Base-by-base conservation (phyloP, 202 grass and related monocot species). In the Carex sylvatica region DNA sequence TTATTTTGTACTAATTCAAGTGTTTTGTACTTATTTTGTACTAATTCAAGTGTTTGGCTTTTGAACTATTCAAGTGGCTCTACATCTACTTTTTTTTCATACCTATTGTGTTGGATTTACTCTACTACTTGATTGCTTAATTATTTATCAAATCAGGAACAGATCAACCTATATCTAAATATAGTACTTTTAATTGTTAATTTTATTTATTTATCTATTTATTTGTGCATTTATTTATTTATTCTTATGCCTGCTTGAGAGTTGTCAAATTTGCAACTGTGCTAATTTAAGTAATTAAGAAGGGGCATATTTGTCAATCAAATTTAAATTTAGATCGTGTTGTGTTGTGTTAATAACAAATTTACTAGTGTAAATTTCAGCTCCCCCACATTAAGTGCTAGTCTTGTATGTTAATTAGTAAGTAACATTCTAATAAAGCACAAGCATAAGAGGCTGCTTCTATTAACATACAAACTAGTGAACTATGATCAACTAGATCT, bases 391-490 rank as follows among this genome's bases (percentile, higher is more conserved):
- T 55, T 0, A n/a, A 31, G 49, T 54, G 47, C 23, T 74, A 74
- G 6, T 52, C 5, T 54, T 13, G 4, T 14, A 49, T 77, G 15
- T 58, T 58, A 58, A 36, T 33, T 56, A 26, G 7, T n/a, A 76
- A 76, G 19, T 49, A 15, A 7, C 16, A 73, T 74, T 74, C 70
- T 52, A 74, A 58, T 36, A 58, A 77, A 56, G 73, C 16, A 58
- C 24, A 51, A 8, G 8, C 20, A 62, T 62, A 23, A 35, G 52
- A 77, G 3, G 24, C 7, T 56, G 4, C 73, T 76, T 19, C 72
- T 18, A 2, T 9, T 10, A 51, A 31, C 56, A 76, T 75, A 13
- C 72, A 76, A 76, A 56, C 51, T 55, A 31, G 4, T 33, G 13
- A 74, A 30, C 24, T 18, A 31, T 18, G 71, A 55, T 55, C 15